phyloP scores from a whole-genome alignment of 352 stramenopile genomes.

The Globisporangium spiculum region DNA sequence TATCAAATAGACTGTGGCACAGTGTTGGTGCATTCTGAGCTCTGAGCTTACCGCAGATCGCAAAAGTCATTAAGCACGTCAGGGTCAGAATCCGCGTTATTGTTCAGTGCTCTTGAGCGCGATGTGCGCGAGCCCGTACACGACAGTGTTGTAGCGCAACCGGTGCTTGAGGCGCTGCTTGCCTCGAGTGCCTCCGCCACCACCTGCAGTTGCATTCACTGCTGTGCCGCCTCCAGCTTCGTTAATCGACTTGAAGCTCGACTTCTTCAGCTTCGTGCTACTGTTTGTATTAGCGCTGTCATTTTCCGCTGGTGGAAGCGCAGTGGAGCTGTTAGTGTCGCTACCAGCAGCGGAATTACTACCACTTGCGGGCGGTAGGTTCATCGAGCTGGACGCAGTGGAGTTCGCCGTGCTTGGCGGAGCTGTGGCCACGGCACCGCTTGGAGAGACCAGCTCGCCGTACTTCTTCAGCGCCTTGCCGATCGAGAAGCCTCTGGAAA shows the following conservation, averaged over 20 bases:
- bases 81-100: not conserved
- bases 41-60: not conserved
- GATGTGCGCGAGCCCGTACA: conserved; percentile 67
- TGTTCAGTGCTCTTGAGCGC: conserved; percentile 39
- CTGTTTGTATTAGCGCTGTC: not conserved
- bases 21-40: not conserved
- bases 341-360: not conserved
- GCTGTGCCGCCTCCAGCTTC: not conserved
- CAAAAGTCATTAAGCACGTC: not conserved
- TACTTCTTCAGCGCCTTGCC: conserved; percentile 62
- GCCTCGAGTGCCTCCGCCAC: not conserved
- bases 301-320: not conserved
- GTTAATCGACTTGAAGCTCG: not conserved
- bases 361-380: not conserved
- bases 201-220: not conserved
- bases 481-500: conserved; percentile 53
- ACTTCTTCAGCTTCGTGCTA: conserved; percentile 9
- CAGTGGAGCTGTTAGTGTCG: conserved; percentile 9
- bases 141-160: conserved; percentile 62
- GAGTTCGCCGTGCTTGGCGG: conserved; percentile 13
- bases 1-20: conserved; percentile 1
- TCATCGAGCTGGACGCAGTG: conserved; percentile 1
- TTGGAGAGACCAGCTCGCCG: conserved; percentile 27
- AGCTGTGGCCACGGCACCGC: conserved; percentile 5
- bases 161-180: conserved; percentile 65